These are phyloP conservation scores for Clavaria fumosa DNA, from an alignment of 768 basidiomycete genomes.

Conservation along the genomic window DNA sequence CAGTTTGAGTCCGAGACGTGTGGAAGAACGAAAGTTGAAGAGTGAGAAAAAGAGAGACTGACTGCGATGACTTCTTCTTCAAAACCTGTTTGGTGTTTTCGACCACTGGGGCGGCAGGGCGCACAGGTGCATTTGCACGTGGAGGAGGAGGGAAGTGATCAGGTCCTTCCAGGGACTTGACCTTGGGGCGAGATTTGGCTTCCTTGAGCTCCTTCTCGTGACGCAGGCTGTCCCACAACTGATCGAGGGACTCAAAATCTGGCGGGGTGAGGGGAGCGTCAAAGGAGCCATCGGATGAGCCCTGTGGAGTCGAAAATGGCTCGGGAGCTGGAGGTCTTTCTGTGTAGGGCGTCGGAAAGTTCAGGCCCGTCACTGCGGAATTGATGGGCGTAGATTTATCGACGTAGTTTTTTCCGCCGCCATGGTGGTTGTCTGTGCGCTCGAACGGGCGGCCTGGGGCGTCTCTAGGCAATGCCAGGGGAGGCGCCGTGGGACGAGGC, in stretches of 20 bases:
- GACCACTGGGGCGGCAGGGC: neutral
- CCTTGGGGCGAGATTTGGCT: constrained; percentile 54
- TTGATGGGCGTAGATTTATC: constrained; percentile 24
- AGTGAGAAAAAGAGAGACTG: constrained; percentile 15
- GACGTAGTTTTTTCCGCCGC: constrained; percentile 1
- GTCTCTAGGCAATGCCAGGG: no score
- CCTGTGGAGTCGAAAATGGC: constrained; percentile 15
- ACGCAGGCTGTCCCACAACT: constrained; percentile 52
- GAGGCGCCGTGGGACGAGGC: no score
- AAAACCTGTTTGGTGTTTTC: constrained; percentile 25
- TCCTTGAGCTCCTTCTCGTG: constrained; percentile 50
- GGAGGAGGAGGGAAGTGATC: constrained; percentile 3
- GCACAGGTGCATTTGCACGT: neutral
- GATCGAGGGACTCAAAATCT: constrained; percentile 31
- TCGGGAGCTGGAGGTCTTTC: constrained; percentile 6
- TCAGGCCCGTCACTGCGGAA: constrained; percentile 33
- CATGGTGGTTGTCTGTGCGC: constrained; percentile 1
- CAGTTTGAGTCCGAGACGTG: no score
- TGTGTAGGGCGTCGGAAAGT: constrained; percentile 20
- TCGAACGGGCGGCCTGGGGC: constrained; percentile 7
- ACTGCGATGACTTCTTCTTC: constrained; percentile 54
- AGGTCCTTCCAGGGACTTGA: constrained; percentile 45
- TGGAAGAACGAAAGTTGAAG: constrained; percentile 10
- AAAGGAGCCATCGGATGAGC: constrained; percentile 26
- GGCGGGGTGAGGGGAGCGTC: constrained; percentile 22